Base-by-base conservation (phyloP, 2,329 filamentous ascomycete genomes). In the Magnaporthiopsis incrustans region DNA sequence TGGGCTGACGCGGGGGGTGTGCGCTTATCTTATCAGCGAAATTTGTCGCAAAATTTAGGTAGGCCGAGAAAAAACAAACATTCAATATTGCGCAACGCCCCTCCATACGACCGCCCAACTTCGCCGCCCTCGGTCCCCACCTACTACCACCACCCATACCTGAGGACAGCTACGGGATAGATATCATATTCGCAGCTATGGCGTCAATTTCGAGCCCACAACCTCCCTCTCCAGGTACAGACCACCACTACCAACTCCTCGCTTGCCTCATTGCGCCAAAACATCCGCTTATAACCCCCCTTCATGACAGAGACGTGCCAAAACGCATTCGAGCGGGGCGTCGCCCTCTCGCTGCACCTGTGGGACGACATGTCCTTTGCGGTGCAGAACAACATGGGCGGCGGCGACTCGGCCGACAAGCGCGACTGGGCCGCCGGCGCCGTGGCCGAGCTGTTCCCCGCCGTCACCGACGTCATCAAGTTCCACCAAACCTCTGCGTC, bases 371-470 rank as follows among this genome's bases (percentile, higher is more conserved):
- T 99, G 63, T 89, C 89, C 61, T 87, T 97, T 73, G 92, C 95
- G 60, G 91, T 97, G 59, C 85, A 90, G 74, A 92, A 91, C 75
- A 82, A 86, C 77, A 97, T 93, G 89, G 95, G 94, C 71, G 95
- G 94, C 2, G 86, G 91, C 57, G 87, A 92, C 72, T 89, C 87
- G 27, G 76, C 82, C 66, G 92, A 96, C 77, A 98, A 98, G 80
- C 90, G 94, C 71, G 94, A 97, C 82, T 98, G 93, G 94, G 91
- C 99, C 71, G 94, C 91, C 62, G 93, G 92, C 67, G 90, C 90
- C 58, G 82, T 98, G 63, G 89, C 88, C 65, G 91, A 97, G 32
- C 85, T 97, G 67, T 89, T 97, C 70, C 80, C 81, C 27, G 84
- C 92, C 68, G 85, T 97, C 68, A 77, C 78, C 64, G 73, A 73